Evolutionary conservation across 257 asterid species (phyloP), one percentile per base, ranked within the genome.

Genomic region (Primulina eburnea): DNA sequence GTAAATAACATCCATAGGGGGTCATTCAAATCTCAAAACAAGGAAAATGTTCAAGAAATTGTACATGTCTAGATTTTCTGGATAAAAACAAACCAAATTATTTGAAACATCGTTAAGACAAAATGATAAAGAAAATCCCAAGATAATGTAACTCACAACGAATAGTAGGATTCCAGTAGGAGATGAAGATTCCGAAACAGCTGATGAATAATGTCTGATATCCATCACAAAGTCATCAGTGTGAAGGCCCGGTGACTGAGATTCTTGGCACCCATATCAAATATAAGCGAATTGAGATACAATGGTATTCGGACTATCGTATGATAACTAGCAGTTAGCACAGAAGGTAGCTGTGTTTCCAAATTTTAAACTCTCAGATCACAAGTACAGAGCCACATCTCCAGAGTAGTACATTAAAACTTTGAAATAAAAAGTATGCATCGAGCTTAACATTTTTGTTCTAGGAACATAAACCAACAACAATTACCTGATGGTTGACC

Each of bases 131-230:
- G 28, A 28, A 59, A 17, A 61, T 26, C 16, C 11, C 6, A 71
- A 65, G 56, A 67, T n/a, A 9, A 29, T 75, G 57, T 33, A 62
- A 79, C 97, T 84, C 78, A 90, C 96, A 67, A 86, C 70, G 78
- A 84, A 90, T 76, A 92, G 68, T 71, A 92, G 79, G 72, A 92
- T 82, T 73, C 93, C 93, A 74, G 85, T 80, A 62, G 98, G 98
- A 68, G 92, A 78, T 60, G 79, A 33, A 28, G 86, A 76, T 82
- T 78, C 87, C 14, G 97, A 84, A 70, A 65, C 83, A 71, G 75
- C 71, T 65, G 85, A 83, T 75, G 95, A 64, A 65, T 65, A 83
- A 60, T 79, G 81, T 78, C 81, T 81, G 75, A 92, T 81, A 73
- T 83, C 82, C 85, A 64, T 75, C 76, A 88, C 86, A 84, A 90